These are phyloP conservation scores for Talaromyces stipitatus DNA, from an alignment of 495 filamentous ascomycete species.

Conservation along the genomic window DNA sequence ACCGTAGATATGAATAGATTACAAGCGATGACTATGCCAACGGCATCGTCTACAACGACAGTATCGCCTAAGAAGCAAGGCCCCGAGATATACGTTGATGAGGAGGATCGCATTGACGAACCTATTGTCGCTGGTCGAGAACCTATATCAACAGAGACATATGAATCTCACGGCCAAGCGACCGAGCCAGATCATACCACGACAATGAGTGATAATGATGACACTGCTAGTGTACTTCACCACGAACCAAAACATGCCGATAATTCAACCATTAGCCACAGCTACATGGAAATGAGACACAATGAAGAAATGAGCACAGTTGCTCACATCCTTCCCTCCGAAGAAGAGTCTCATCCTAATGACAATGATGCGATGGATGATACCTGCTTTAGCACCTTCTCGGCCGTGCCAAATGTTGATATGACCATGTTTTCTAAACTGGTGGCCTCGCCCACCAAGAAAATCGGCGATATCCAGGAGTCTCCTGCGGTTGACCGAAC, in stretches of 20 bases:
- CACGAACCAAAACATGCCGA: constrained; percentile 13
- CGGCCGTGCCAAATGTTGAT: constrained; percentile 65
- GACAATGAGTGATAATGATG: constrained; percentile 8
- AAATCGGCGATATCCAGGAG: constrained; percentile 26
- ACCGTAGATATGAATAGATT: constrained; percentile 24
- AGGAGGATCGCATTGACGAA: constrained; percentile 18
- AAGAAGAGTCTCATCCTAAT: constrained; percentile 8
- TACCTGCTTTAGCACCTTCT: constrained; percentile 79
- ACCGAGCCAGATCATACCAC: not conserved
- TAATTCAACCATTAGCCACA: constrained; percentile 20
- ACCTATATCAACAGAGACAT: not conserved
- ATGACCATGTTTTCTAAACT: constrained; percentile 78
- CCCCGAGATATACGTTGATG: constrained; percentile 11
- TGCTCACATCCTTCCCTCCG: constrained; percentile 9
- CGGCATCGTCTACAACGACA: not conserved
- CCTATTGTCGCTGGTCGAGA: too few species aligned
- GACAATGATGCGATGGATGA: constrained; percentile 54
- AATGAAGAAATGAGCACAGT: constrained; percentile 42
- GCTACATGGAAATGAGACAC: constrained; percentile 31
- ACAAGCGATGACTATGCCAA: constrained; percentile 6
- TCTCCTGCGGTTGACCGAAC: constrained; percentile 11
- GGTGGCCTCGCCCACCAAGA: constrained; percentile 49
- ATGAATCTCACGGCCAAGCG: not conserved
- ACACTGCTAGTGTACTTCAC: constrained; percentile 21
- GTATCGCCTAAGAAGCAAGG: constrained; percentile 2